phyloP scores from a whole-genome alignment of 129 eudicot genomes.

The Arctium lappa region DNA sequence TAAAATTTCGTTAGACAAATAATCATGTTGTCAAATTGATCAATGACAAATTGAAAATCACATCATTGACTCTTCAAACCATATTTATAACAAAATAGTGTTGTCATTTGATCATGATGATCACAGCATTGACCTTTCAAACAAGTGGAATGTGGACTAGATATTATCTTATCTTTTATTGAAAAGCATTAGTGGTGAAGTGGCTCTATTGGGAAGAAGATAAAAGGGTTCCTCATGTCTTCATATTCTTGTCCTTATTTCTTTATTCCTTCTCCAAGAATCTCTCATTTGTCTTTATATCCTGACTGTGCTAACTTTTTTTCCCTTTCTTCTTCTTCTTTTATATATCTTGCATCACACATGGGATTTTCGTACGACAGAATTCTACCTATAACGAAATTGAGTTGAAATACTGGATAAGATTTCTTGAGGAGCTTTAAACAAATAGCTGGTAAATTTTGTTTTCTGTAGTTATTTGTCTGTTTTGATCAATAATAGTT shows the following conservation, averaged over 20 bases:
- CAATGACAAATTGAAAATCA: neutral
- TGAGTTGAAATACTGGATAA: neutral
- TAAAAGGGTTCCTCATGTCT: neutral
- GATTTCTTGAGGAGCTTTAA: neutral
- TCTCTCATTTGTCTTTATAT: neutral
- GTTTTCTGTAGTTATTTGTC: neutral
- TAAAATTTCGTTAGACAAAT: too few species aligned
- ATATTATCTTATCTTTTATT: neutral
- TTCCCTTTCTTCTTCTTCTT: neutral
- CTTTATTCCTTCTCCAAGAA: neutral
- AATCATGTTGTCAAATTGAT: neutral
- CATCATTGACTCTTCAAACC: neutral
- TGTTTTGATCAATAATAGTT: neutral
- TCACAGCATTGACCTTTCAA: neutral
- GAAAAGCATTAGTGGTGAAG: neutral
- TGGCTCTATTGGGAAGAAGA: neutral
- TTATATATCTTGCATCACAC: neutral
- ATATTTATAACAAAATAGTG: neutral
- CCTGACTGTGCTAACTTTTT: neutral
- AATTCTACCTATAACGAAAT: neutral
- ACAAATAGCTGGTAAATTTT: neutral
- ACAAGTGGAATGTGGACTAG: neutral
- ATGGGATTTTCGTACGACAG: neutral
- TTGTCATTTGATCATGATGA: neutral
- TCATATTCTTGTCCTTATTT: neutral